Conservation (phyloP, 2,329 filamentous ascomycete genomes). For the Blastomyces percursus region DNA sequence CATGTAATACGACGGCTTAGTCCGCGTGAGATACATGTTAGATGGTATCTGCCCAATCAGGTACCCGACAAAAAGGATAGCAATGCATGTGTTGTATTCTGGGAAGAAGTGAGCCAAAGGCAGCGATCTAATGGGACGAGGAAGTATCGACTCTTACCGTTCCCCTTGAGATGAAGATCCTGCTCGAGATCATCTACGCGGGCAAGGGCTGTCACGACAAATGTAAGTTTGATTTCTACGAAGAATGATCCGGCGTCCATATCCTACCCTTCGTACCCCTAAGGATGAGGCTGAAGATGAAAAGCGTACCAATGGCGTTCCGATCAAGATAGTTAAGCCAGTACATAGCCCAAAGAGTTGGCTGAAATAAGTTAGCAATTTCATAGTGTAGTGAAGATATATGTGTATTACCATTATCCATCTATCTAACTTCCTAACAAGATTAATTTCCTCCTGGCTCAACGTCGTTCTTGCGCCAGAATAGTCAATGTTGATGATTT, state of each 20-base stretch:
- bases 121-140: too few relatives aligned
- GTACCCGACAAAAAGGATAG: neutral
- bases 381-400: neutral
- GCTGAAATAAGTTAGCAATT: neutral
- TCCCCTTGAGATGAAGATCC: neutral
- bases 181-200: neutral
- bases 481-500: neutral
- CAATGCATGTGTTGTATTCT: conserved; percentile 1
- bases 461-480: neutral
- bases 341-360: conserved; percentile 2
- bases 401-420: conserved; percentile 1
- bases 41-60: conserved; percentile 4
- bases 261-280: neutral
- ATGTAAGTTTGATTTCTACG: neutral
- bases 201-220: neutral
- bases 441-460: neutral
- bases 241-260: neutral
- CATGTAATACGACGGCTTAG: conserved; percentile 37
- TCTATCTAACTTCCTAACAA: neutral
- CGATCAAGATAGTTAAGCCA: neutral
- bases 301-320: neutral
- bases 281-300: neutral
- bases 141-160: neutral
- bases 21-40: conserved; percentile 24
- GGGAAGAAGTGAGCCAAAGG: neutral